Evolutionary conservation across 306 rosid genomes (phyloP).

Genomic region (Ochetophila trinervis): DNA sequence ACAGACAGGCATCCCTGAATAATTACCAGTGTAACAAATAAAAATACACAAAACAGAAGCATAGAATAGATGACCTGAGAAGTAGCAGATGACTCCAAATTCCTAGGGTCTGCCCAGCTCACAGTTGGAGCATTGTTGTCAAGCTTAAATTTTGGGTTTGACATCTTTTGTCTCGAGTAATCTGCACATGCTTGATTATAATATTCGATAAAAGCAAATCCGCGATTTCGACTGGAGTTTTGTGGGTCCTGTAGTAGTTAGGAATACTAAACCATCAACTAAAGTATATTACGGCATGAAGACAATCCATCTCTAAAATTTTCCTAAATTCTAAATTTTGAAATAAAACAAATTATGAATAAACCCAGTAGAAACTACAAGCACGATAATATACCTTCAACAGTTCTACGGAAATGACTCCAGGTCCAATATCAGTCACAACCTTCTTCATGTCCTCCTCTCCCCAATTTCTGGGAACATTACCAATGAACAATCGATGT

Average conservation of each 20-base stretch:
- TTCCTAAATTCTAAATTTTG: not conserved
- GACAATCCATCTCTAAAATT: conserved; percentile 2
- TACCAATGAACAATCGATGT: conserved; percentile 63
- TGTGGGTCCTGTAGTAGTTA: conserved; percentile 48
- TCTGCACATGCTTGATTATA: conserved; percentile 68
- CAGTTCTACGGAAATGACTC: conserved; percentile 55
- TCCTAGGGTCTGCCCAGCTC: conserved; percentile 74
- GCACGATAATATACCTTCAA: conserved; percentile 43
- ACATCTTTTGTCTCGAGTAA: conserved; percentile 63
- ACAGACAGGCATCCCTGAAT: too few species aligned
- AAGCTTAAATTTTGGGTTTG: conserved; percentile 60
- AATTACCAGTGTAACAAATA: too few species aligned
- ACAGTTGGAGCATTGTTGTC: conserved; percentile 59
- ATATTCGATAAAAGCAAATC: conserved; percentile 64
- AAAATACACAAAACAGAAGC: too few species aligned
- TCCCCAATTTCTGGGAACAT: conserved; percentile 67
- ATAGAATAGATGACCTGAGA: conserved; percentile 44
- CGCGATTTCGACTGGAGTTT: conserved; percentile 48
- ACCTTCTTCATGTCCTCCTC: conserved; percentile 50
- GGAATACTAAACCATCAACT: conserved; percentile 15
- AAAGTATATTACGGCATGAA: conserved; percentile 17
- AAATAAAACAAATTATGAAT: not conserved
- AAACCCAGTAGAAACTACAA: not conserved
- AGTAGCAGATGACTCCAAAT: conserved; percentile 52
- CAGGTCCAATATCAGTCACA: conserved; percentile 56